Base-by-base conservation (phyloP, 2,329 filamentous ascomycete genomes). In the Epicoccum sorghinum region DNA sequence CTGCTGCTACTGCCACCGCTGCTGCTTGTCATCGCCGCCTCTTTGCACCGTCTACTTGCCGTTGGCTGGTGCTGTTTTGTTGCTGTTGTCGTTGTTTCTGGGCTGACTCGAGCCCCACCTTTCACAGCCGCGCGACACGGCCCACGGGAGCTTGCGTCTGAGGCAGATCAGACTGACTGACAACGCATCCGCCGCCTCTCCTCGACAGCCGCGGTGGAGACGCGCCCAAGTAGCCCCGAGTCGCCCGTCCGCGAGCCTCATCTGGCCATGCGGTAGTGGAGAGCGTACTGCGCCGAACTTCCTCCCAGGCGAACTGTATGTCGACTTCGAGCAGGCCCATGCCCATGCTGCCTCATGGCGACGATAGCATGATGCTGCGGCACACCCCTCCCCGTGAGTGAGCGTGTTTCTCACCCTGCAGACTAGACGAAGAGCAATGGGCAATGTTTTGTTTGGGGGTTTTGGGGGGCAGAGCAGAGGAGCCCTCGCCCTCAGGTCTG, bases 301-400 rank as follows among this genome's bases (percentile, higher is more conserved):
- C 45, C 38, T 39, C 32, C 23, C 18, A 33, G 30, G 36, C 36
- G 32, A 14, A 37, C 30, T 52, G 47, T 14, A 50, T 44, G 52
- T 48, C 36, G 35, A 41, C 42, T 3, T 32, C 47, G 35, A 39
- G 29, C 25, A 41, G 27, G 29, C 46, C 36, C 30, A 47, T 47
- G 29, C 46, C 36, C 30, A 47, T 47, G 50, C 45, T 52, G 48
- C 48, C 58, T 47, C 54, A 66, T 65, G 67, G 62, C 65, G 62
- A 67, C 68, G 61, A 58, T 61, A 64, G 51, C 51, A 74, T 72
- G 70, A 74, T 72, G 70, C 71, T 73, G 53, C 69, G 65, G 61
- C 68, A 70, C 64, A 70, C 49, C 60, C 69, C 82, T 63, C 82
- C 83, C 74, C 80, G 85, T 88, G 86, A 73, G 86, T 87, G 61